A percentile compares a stretch with the other conserved stretches of the same genome.
Evolutionary conservation across 768 basidiomycete species (phyloP).

Genomic region (Cystobasidium tubakii): DNA sequence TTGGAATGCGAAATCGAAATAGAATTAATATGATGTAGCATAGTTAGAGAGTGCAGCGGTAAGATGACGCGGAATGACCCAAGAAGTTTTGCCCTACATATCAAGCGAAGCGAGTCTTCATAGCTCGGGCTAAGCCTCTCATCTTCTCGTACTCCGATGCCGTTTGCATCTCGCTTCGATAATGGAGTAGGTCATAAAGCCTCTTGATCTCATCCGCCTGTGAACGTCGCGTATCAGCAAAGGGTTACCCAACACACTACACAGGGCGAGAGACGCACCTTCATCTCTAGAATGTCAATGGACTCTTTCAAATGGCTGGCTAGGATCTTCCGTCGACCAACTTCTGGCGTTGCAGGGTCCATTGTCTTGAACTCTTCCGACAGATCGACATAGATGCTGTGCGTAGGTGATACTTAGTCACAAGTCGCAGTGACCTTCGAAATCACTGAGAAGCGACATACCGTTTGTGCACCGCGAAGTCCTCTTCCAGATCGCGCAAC

Average conservation of each 20-base stretch:
- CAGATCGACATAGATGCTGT: slow-evolving; percentile 79
- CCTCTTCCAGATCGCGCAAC: slow-evolving; percentile 81
- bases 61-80: neutral
- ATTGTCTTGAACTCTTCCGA: slow-evolving; percentile 88
- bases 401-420: neutral
- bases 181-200: slow-evolving; percentile 72
- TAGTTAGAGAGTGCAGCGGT: neutral
- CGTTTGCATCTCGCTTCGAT: slow-evolving; percentile 22
- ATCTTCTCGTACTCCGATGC: neutral
- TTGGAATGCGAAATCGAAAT: neutral
- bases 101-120: neutral
- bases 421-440: too few species aligned
- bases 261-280: slow-evolving; percentile 58
- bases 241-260: neutral
- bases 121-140: neutral
- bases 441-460: slow-evolving; percentile 49
- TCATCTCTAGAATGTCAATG: slow-evolving; percentile 82
- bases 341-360: slow-evolving; percentile 69
- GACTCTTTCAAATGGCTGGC: slow-evolving; percentile 85
- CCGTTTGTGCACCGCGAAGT: slow-evolving; percentile 92
- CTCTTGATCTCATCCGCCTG: slow-evolving; percentile 88
- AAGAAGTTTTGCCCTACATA: neutral
- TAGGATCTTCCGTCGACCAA: slow-evolving; percentile 72
- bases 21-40: slow-evolving; percentile 6
- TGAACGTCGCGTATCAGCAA: neutral